A percentile compares a stretch with the other conserved stretches of the same genome.
Conservation (phyloP, 805 yeast genomes). For the Myxozyma vanderwaltii region DNA sequence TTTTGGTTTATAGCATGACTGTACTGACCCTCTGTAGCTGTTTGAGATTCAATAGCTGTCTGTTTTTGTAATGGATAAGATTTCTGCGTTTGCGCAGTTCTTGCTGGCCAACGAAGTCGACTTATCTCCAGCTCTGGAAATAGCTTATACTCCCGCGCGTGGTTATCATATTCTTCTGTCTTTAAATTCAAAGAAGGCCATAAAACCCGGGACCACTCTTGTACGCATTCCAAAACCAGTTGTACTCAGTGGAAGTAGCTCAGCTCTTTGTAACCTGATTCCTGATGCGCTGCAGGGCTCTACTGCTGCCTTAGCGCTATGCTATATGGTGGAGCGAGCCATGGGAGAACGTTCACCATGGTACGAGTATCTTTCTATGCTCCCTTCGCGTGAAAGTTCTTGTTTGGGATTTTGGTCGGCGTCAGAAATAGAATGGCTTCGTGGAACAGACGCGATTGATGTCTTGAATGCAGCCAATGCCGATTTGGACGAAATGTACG, state of each 20-base stretch:
- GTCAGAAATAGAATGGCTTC: conserved; percentile 47
- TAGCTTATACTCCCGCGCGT: conserved; percentile 11
- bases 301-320: conserved; percentile 63
- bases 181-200: conserved; percentile 32
- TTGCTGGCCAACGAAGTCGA: conserved; percentile 11
- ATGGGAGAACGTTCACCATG: conserved; percentile 74
- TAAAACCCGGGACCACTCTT: conserved; percentile 32
- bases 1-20: no score
- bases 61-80: conserved; percentile 24
- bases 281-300: conserved; percentile 54
- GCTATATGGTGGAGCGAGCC: conserved; percentile 70
- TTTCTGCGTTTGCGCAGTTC: conserved; percentile 13
- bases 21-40: not conserved
- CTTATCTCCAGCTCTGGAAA: conserved; percentile 14
- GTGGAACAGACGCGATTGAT: conserved; percentile 63
- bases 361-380: conserved; percentile 62
- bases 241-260: conserved; percentile 43
- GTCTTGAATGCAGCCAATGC: conserved; percentile 60
- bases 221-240: conserved; percentile 42
- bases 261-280: conserved; percentile 63
- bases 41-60: no score
- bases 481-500: conserved; percentile 48
- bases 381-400: conserved; percentile 43
- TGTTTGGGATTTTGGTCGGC: conserved; percentile 62
- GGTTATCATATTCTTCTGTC: conserved; percentile 24